Conservation (phyloP, 2,329 filamentous ascomycete species). For the Aspergillus sp. region DNA sequence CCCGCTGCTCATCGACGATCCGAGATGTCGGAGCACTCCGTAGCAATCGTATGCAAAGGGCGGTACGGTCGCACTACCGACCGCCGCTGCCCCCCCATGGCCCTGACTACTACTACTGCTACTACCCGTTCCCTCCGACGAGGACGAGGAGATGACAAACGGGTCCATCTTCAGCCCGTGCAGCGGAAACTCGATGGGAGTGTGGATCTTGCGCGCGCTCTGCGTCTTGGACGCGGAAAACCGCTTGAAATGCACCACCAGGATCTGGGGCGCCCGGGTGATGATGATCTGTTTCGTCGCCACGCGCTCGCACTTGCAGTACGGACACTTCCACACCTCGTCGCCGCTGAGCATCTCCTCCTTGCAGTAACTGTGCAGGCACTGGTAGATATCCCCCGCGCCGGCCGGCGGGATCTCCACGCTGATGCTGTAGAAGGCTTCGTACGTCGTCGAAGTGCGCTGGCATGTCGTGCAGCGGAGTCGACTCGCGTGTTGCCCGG, state of each 20-base stretch:
- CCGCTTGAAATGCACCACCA: constrained; percentile 70
- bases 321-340: constrained; percentile 63
- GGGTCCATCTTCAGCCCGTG: constrained; percentile 57
- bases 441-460: constrained; percentile 58
- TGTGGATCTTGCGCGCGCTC: constrained; percentile 59
- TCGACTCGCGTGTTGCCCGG: constrained; percentile 58
- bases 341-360: constrained; percentile 61
- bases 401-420: constrained; percentile 60
- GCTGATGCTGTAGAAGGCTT: constrained; percentile 62
- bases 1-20: constrained; percentile 58
- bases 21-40: constrained; percentile 71
- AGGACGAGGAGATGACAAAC: constrained; percentile 48
- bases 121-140: constrained; percentile 43
- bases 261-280: constrained; percentile 67
- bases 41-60: constrained; percentile 79
- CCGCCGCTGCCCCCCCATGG: constrained; percentile 7
- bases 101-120: constrained; percentile 27
- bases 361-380: constrained; percentile 60
- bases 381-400: constrained; percentile 55
- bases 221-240: constrained; percentile 52
- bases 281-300: constrained; percentile 65
- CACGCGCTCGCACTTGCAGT: constrained; percentile 60
- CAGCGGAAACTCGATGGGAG: constrained; percentile 67
- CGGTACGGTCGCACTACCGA: constrained; percentile 20
- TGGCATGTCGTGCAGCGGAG: constrained; percentile 54